These are phyloP conservation scores for Pseudozyma flocculosa DNA, from an alignment of 1,284 basidiomycete genomes.

Conservation along the genomic window DNA sequence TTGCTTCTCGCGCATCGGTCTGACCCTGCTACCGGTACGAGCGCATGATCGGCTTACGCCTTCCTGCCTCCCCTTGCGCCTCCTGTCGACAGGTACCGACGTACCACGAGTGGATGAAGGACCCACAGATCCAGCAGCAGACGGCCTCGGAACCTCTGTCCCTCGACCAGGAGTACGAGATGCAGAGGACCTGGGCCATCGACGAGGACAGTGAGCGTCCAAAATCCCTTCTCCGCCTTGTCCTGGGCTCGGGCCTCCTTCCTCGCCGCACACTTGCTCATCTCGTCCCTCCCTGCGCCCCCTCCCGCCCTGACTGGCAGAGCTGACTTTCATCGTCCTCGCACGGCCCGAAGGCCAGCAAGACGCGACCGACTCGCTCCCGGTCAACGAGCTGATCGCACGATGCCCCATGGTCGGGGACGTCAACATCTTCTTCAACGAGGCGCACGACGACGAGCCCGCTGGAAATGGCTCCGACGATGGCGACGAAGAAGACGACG, in stretches of 20 bases:
- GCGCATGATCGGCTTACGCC: no score
- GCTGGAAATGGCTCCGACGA: conserved; percentile 12
- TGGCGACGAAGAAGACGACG: conserved; percentile 16
- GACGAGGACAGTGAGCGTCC: conserved; percentile 76
- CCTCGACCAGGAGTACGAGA: conserved; percentile 81
- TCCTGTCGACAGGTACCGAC: conserved; percentile 6
- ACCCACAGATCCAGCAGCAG: conserved; percentile 70
- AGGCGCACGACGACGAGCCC: conserved; percentile 17
- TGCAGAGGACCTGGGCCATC: conserved; percentile 85
- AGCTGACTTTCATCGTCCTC: conserved; percentile 88
- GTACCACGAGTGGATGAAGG: conserved; percentile 90
- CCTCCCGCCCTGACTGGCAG: conserved; percentile 59
- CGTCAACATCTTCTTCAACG: conserved; percentile 78
- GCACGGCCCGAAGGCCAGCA: conserved; percentile 34
- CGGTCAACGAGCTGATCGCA: conserved; percentile 33
- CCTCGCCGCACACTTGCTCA: no score
- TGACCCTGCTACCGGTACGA: no score
- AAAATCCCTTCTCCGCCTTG: background rate
- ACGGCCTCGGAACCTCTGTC: conserved; percentile 85
- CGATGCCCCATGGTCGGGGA: conserved; percentile 76
- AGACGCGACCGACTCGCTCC: conserved; percentile 1
- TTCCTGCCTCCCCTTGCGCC: no score
- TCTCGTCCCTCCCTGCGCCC: no score
- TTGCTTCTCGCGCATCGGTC: no score
- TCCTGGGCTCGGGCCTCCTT: conserved; percentile 1